Evolutionary conservation across 306 rosid species (phyloP), one percentile per base, ranked within the genome.

Genomic region (Echinosophora koreensis): DNA sequence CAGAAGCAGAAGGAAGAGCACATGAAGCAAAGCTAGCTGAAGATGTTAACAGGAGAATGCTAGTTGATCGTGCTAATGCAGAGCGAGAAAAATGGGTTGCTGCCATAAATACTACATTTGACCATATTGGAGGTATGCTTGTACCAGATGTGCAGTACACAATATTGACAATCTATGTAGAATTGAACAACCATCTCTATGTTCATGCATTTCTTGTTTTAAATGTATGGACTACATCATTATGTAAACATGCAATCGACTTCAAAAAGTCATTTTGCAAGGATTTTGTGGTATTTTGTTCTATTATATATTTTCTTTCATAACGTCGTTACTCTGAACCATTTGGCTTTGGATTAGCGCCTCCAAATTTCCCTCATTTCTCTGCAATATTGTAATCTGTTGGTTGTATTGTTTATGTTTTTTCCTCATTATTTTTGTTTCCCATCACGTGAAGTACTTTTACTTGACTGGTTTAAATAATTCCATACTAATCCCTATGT

Each of bases 71-170:
- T 56, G 98, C 97, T 77, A 91, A 91, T 85, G 96, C 96, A 9
- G 99, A 96, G 82, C 82, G 91, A 78, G 99, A 96, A 86, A 96
- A 92, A 88, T 96, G 96, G 98, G 47, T 96, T 79, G 88, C 98
- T 77, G 96, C 99, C 54, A 96, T 96, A 69, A 91, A 96, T 85
- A 90, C 99, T 77, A 91, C 98, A 46, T 96, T 96, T 84, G 99
- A 92, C 18, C 99, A 96, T 71, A 87, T 96, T 81, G 99, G 99
- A 88, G 99, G 99, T 96, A 88, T 66, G n/a, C 52, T 44, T 46
- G 56, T 34, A 57, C 57, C 65, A 46, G 56, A 17, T 84, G 44
- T 57, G 37, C 11, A 6, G 11, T 55, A 74, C 56, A 73, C 55
- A 18, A 68, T 16, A 8, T 39, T 77, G 30, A 57, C 37, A 47